Percentiles rank a stretch among this genome's conserved stretches.
Evolutionary conservation across 176 grass and related monocot genomes (phyloP).

Genomic region (Lolium perenne): DNA sequence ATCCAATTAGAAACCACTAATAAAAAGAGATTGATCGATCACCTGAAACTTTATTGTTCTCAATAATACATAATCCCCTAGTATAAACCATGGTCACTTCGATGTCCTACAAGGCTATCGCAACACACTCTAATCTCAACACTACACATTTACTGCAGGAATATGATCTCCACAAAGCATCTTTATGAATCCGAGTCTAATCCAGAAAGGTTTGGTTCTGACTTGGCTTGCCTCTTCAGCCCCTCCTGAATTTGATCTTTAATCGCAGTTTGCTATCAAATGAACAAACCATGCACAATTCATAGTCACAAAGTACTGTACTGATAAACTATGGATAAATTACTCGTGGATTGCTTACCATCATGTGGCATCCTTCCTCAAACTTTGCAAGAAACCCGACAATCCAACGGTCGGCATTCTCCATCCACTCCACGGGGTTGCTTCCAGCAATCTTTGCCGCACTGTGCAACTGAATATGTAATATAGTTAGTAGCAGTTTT

Average conservation of each 20-base stretch:
- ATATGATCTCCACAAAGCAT: slow-evolving; percentile 18
- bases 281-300: slow-evolving; percentile 17
- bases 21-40: neutral
- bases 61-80: slow-evolving; percentile 31
- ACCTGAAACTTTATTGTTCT: slow-evolving; percentile 23
- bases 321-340: neutral
- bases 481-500: neutral
- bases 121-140: slow-evolving; percentile 48
- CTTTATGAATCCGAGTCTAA: slow-evolving; percentile 33
- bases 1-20: neutral
- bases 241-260: slow-evolving; percentile 78
- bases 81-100: slow-evolving; percentile 34
- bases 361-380: slow-evolving; percentile 92
- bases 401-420: slow-evolving; percentile 89
- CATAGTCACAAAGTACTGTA: neutral
- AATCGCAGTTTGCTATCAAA: slow-evolving; percentile 63
- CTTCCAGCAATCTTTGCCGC: slow-evolving; percentile 57
- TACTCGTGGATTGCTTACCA: slow-evolving; percentile 54
- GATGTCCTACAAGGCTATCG: slow-evolving; percentile 22
- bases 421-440: slow-evolving; percentile 88
- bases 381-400: slow-evolving; percentile 90
- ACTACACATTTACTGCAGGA: slow-evolving; percentile 11
- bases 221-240: slow-evolving; percentile 60
- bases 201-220: slow-evolving; percentile 42
- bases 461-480: slow-evolving; percentile 38